Percentiles rank a stretch among this genome's conserved stretches.
These are phyloP conservation scores for Ogataea glucozyma DNA, from an alignment of 805 yeast genomes.

Conservation along the genomic window DNA sequence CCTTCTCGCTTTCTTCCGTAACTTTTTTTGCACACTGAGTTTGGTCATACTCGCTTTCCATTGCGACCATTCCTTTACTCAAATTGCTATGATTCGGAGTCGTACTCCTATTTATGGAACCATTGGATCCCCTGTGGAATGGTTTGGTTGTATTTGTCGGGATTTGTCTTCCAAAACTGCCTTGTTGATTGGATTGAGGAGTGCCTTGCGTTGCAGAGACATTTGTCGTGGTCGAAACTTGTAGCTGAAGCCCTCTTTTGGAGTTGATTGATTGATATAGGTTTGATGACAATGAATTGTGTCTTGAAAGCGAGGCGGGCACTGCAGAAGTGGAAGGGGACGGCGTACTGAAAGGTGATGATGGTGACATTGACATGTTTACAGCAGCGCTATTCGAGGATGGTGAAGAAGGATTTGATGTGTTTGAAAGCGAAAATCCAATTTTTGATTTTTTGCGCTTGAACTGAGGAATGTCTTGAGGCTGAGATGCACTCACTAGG, in stretches of 20 bases:
- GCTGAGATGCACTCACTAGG: conserved; percentile 21
- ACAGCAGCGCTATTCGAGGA: conserved; percentile 5
- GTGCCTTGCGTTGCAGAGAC: neutral
- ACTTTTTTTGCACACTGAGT: neutral
- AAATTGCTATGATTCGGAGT: conserved; percentile 13
- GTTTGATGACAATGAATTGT: conserved; percentile 8
- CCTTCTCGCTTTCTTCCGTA: neutral
- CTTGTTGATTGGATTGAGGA: neutral
- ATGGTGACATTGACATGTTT: conserved; percentile 4
- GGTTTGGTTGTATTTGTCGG: conserved; percentile 1
- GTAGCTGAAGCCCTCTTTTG: conserved; percentile 7
- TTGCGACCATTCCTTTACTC: conserved; percentile 19
- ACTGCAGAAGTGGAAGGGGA: conserved; percentile 4
- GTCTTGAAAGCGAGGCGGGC: conserved; percentile 5
- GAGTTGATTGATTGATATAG: conserved; percentile 6
- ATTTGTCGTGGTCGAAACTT: neutral
- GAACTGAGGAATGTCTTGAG: conserved; percentile 34
- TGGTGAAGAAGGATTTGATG: conserved; percentile 33
- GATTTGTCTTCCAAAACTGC: neutral
- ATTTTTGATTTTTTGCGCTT: conserved; percentile 35
- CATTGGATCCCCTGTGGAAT: conserved; percentile 1
- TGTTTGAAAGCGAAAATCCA: conserved; percentile 8
- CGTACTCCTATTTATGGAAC: neutral
- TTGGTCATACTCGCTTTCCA: conserved; percentile 3
- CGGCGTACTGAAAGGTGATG: conserved; percentile 6